A percentile compares a stretch with the other conserved stretches of the same genome.
Conservation (phyloP, 2,329 filamentous ascomycete genomes). For the Didymella segeticola region DNA sequence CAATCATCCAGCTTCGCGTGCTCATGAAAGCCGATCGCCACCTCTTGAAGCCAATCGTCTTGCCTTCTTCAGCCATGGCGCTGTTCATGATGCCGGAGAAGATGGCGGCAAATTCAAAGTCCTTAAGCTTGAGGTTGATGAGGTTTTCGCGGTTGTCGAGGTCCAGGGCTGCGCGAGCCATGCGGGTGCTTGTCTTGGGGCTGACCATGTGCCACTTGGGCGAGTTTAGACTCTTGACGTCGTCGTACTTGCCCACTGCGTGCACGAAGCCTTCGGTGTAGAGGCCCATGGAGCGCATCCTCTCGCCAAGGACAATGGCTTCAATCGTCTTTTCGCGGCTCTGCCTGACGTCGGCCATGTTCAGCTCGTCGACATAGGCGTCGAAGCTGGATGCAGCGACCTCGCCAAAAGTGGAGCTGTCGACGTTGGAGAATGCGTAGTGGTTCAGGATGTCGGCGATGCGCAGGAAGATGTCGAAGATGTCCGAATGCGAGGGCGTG, state of each 20-base stretch:
- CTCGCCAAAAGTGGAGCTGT: conserved; percentile 69
- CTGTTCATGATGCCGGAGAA: conserved; percentile 89
- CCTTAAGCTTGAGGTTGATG: conserved; percentile 75
- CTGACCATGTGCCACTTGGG: conserved; percentile 75
- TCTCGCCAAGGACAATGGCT: conserved; percentile 85
- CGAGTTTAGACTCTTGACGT: conserved; percentile 72
- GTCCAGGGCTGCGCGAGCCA: conserved; percentile 83
- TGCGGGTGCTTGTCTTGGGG: conserved; percentile 73
- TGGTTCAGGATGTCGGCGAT: conserved; percentile 64
- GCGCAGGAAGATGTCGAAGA: conserved; percentile 68
- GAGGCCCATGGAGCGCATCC: conserved; percentile 79
- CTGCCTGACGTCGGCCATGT: conserved; percentile 77
- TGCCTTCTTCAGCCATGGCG: conserved; percentile 77
- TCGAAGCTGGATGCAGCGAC: conserved; percentile 70
- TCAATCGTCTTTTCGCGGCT: conserved; percentile 91
- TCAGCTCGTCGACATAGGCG: conserved; percentile 78
- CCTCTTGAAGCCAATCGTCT: conserved; percentile 78
- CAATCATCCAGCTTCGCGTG: conserved; percentile 75
- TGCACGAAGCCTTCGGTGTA: conserved; percentile 94
- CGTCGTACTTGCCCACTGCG: conserved; percentile 81
- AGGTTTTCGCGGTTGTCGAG: conserved; percentile 74
- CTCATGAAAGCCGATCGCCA: conserved; percentile 79
- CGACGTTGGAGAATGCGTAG: conserved; percentile 67
- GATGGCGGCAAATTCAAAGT: conserved; percentile 89
- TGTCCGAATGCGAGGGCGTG: conserved; percentile 60